Conservation (phyloP, 306 rosid genomes). For the Medicago ruthenica region DNA sequence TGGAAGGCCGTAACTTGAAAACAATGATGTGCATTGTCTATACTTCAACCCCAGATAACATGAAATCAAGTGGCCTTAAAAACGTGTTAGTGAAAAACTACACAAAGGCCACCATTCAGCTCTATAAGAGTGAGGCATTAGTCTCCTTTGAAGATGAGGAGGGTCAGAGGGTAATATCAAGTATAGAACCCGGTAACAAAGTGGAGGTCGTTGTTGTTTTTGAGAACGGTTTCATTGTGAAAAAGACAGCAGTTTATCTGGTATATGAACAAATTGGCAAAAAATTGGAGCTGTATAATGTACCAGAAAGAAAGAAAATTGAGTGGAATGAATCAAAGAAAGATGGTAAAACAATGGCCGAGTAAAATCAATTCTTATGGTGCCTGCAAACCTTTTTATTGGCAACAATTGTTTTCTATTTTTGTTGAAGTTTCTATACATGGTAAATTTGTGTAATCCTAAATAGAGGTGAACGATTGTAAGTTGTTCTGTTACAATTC, state of each 20-base stretch:
- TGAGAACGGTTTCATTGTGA: neutral
- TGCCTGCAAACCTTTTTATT: too few relatives aligned
- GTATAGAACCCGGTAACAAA: constrained; percentile 28
- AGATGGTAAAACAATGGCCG: too few relatives aligned
- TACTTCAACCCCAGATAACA: neutral
- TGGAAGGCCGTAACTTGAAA: constrained; percentile 4
- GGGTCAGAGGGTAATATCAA: constrained; percentile 7
- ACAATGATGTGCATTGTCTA: constrained; percentile 3
- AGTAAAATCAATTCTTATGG: too few relatives aligned
- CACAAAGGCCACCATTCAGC: constrained; percentile 25
- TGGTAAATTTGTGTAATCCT: too few relatives aligned
- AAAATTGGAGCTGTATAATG: neutral
- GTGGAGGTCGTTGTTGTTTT: constrained; percentile 22
- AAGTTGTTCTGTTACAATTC: too few relatives aligned
- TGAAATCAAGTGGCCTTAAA: neutral
- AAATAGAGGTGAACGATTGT: too few relatives aligned
- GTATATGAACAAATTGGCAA: neutral
- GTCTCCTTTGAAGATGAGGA: constrained; percentile 22
- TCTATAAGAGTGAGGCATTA: constrained; percentile 24
- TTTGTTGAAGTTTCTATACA: too few relatives aligned
- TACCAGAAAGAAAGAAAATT: neutral
- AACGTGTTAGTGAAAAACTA: neutral
- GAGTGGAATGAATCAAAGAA: too few relatives aligned
- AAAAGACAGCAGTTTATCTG: constrained; percentile 15
- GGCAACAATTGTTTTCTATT: too few relatives aligned